Base-by-base conservation (phyloP, 805 yeast species). In the Sugiyamaella boreocaroliniensis region DNA sequence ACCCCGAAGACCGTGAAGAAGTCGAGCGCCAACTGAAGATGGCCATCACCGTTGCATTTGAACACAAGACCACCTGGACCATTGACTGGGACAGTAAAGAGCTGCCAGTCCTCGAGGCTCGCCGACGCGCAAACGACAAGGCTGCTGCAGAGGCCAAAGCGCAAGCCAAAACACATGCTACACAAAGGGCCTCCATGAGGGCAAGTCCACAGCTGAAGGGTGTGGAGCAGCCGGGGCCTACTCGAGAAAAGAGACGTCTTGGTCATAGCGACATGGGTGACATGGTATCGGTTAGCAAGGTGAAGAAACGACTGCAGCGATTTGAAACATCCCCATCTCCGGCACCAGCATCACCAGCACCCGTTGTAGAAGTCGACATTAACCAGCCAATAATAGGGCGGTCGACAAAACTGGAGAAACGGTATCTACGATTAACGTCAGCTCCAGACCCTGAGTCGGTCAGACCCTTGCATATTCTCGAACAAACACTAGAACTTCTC, bases 401-500 rank as follows among this genome's bases (percentile, higher is more conserved):
- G 1, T 77, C 85, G 61, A 75, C 75, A 49, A 72, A 64, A 1
- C 65, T 92, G 20, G 97, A 89, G 60, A 93, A 92, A 67, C 73
- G 79, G 44, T 92, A 89, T 64, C 70, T 89, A 20, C 76, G 98
- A 55, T 71, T 93, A 55, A 93, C 99, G 0, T 86, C 96, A 1
- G 96, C 84, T 49, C 97, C 98, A 0, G 86, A 87, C 57, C 97
- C 97, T 0, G 77, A 79, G 1, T 70, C 76, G 26, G 97, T 92
- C 1, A 75, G 99, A 46, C 97, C 98, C 0, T 71, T 79, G 44
- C 65, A 63, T 1, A 73, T 89, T 1, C 69, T 92, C 52, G 74
- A 77, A 55, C 75, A 78, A 59, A 76, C 96, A 2, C 69, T 84
- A 43, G 71, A 72, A 19, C 65, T 74, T 46, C 74, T 92, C 7